Percentiles rank a stretch among this genome's conserved stretches.
These are phyloP conservation scores for Boletus patriciae DNA, from an alignment of 768 basidiomycete species.

Conservation along the genomic window DNA sequence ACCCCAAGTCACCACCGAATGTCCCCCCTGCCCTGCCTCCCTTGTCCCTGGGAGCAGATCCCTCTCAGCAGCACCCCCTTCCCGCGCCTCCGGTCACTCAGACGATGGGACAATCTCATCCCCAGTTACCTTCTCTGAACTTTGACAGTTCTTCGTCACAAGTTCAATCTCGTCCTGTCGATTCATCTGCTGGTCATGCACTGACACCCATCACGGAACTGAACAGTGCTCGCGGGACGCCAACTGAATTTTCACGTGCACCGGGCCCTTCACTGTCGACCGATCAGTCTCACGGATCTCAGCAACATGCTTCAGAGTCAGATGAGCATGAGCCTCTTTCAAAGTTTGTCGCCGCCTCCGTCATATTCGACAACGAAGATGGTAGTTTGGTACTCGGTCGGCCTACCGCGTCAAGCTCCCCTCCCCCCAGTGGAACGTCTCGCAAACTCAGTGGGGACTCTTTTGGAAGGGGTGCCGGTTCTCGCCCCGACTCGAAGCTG, in stretches of 20 bases:
- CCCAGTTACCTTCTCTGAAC: constrained; percentile 62
- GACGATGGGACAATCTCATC: constrained; percentile 14
- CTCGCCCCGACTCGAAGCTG: constrained; percentile 43
- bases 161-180: constrained; percentile 19
- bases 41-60: constrained; percentile 15
- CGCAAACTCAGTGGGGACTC: constrained; percentile 41
- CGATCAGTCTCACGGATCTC: constrained; percentile 18
- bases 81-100: constrained; percentile 19
- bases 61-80: constrained; percentile 30
- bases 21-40: constrained; percentile 20
- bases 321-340: constrained; percentile 29
- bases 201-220: constrained; percentile 71
- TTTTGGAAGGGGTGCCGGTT: constrained; percentile 25
- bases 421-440: constrained; percentile 20
- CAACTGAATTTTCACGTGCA: constrained; percentile 17
- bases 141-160: constrained; percentile 38
- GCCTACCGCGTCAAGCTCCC: constrained; percentile 29
- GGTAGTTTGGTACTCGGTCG: constrained; percentile 13
- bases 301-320: constrained; percentile 21
- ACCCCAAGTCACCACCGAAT: constrained; percentile 14
- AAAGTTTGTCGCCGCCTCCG: constrained; percentile 16
- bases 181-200: constrained; percentile 29
- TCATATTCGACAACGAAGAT: constrained; percentile 23
- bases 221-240: constrained; percentile 34
- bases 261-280: constrained; percentile 15